Evolutionary conservation across 306 rosid species (phyloP).

Genomic region (Begonia peltatifolia): DNA sequence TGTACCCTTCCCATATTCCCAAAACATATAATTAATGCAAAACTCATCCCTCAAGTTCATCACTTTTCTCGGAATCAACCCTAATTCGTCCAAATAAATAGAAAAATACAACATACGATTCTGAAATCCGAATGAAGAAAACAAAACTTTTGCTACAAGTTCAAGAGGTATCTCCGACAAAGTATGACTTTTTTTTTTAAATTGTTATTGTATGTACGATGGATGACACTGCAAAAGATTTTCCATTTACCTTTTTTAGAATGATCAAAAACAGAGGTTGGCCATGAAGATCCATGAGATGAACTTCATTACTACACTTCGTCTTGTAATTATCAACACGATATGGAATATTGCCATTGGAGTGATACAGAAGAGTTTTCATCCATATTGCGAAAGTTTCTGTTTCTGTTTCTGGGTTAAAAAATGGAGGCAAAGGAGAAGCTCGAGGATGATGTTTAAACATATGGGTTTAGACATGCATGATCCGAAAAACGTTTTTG

Average conservation of each 20-base stretch:
- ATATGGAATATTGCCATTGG: constrained; percentile 61
- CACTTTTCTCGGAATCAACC: no score
- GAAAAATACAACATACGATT: not conserved
- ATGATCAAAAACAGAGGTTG: constrained; percentile 39
- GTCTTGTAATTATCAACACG: constrained; percentile 73
- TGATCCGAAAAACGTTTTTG: no score
- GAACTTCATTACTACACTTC: constrained; percentile 52
- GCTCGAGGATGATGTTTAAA: constrained; percentile 17
- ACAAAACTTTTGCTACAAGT: no score
- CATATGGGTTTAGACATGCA: no score
- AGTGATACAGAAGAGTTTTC: constrained; percentile 67
- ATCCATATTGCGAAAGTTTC: constrained; percentile 74
- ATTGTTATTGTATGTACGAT: no score
- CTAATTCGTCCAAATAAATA: not conserved
- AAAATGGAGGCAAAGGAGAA: constrained; percentile 7
- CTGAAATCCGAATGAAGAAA: no score
- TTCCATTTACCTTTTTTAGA: constrained; percentile 28
- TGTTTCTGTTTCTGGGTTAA: constrained; percentile 26
- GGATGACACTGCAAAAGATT: not conserved
- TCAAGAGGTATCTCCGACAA: no score
- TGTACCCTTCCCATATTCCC: constrained; percentile 68
- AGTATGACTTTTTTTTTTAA: no score
- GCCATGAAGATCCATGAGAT: constrained; percentile 78
- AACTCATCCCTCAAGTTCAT: not conserved
- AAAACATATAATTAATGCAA: constrained; percentile 42